These are phyloP conservation scores for Oldenlandia corymbosa DNA, from an alignment of 257 asterid genomes.

Conservation along the genomic window DNA sequence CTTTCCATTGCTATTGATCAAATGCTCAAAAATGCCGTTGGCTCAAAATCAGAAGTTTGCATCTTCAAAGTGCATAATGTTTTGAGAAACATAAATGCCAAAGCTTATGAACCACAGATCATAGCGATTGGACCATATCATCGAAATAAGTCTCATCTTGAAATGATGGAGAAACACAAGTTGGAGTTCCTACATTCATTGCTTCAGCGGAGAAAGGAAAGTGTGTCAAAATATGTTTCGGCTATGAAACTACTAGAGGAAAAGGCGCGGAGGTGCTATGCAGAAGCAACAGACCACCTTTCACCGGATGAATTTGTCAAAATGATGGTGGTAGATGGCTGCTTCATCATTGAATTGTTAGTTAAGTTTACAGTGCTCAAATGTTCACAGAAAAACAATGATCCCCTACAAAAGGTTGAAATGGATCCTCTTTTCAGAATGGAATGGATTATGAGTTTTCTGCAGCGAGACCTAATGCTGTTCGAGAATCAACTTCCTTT, in stretches of 20 bases:
- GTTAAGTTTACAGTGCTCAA: neutral
- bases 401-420: neutral
- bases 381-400: constrained; percentile 2
- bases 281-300: constrained; percentile 11
- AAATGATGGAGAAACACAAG: constrained; percentile 34
- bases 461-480: constrained; percentile 27
- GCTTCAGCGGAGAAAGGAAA: constrained; percentile 8
- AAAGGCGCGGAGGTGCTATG: constrained; percentile 25
- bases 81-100: constrained; percentile 21
- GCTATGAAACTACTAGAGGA: neutral
- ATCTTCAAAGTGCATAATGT: constrained; percentile 24
- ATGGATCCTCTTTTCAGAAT: constrained; percentile 19
- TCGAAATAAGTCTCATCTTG: constrained; percentile 10
- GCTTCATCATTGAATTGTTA: constrained; percentile 32
- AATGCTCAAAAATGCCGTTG: constrained; percentile 5
- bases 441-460: constrained; percentile 23
- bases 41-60: constrained; percentile 5
- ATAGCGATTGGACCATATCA: constrained; percentile 40
- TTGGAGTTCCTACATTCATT: constrained; percentile 15
- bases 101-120: constrained; percentile 33
- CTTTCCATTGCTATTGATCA: neutral
- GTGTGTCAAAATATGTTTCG: constrained; percentile 8
- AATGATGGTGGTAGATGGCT: constrained; percentile 41
- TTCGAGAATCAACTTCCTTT: constrained; percentile 30
- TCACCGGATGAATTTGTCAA: constrained; percentile 11